A percentile compares a stretch with the other conserved stretches of the same genome.
These are phyloP conservation scores for Yamadazyma atmosphaerica DNA, from an alignment of 1,139 yeast genomes.

Conservation along the genomic window DNA sequence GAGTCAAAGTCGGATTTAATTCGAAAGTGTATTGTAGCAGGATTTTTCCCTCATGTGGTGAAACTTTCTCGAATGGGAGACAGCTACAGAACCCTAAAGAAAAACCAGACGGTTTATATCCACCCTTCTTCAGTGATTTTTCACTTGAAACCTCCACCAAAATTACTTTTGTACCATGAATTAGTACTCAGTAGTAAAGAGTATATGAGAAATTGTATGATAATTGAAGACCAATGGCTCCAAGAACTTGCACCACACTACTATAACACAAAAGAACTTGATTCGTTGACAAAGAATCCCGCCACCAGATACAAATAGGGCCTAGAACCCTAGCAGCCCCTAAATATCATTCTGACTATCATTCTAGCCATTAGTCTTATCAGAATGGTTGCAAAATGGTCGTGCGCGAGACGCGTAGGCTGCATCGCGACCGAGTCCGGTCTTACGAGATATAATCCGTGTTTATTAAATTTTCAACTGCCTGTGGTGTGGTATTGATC, in stretches of 20 bases:
- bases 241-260: slow-evolving; percentile 26
- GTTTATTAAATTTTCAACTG: no score
- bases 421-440: no score
- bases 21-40: slow-evolving; percentile 71
- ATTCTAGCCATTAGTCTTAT: no score
- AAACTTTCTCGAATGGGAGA: slow-evolving; percentile 72
- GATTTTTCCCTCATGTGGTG: slow-evolving; percentile 82
- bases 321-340: no score
- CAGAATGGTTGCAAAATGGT: no score
- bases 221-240: slow-evolving; percentile 54
- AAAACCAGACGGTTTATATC: slow-evolving; percentile 65
- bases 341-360: no score
- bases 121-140: slow-evolving; percentile 81
- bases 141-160: slow-evolving; percentile 67
- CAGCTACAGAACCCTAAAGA: slow-evolving; percentile 60
- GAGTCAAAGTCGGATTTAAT: slow-evolving; percentile 37
- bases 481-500: no score
- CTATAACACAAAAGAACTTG: slow-evolving; percentile 21
- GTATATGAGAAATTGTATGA: slow-evolving; percentile 84
- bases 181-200: slow-evolving; percentile 84
- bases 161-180: slow-evolving; percentile 75
- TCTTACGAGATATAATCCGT: no score
- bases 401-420: no score
- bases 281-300: slow-evolving; percentile 6
- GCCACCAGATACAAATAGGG: background rate